Percentiles rank a stretch among this genome's conserved stretches.
These are phyloP conservation scores for Salvia miltiorrhiza DNA, from an alignment of 257 asterid genomes.

Conservation along the genomic window DNA sequence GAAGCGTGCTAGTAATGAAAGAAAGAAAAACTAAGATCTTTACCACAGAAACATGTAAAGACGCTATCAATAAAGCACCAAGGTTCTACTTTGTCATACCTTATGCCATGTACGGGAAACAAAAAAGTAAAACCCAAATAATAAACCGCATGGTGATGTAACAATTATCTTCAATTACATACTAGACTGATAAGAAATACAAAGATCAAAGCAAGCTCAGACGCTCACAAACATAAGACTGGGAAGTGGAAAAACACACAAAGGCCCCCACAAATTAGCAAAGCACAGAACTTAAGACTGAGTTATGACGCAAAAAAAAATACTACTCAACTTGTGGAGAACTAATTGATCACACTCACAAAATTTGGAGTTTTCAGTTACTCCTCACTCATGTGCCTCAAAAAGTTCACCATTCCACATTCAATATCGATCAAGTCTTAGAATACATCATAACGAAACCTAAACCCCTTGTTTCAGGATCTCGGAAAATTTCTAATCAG, in stretches of 20 bases:
- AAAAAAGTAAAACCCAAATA: neutral
- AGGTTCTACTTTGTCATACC: neutral
- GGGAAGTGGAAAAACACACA: no score
- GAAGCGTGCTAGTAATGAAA: neutral
- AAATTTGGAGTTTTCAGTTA: neutral
- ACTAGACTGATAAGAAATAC: neutral
- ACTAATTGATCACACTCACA: neutral
- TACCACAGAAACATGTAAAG: neutral
- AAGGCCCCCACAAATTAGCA: conserved; percentile 11
- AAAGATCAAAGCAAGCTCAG: neutral
- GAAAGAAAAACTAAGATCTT: neutral
- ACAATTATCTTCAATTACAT: neutral
- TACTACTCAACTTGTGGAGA: no score
- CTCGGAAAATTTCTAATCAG: neutral
- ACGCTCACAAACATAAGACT: neutral
- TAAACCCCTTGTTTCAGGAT: neutral
- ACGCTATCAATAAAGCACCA: neutral
- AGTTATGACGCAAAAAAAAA: no score
- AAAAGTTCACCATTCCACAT: neutral
- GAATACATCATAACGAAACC: neutral
- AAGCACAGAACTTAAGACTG: neutral
- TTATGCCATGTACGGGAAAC: neutral
- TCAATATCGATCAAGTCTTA: neutral
- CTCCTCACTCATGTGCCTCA: neutral
- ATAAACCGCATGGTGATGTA: neutral